Evolutionary conservation across 371 early-diverging fungal genomes (phyloP), one percentile per base, ranked within the genome.

Genomic region (Lichtheimia hyalospora): DNA sequence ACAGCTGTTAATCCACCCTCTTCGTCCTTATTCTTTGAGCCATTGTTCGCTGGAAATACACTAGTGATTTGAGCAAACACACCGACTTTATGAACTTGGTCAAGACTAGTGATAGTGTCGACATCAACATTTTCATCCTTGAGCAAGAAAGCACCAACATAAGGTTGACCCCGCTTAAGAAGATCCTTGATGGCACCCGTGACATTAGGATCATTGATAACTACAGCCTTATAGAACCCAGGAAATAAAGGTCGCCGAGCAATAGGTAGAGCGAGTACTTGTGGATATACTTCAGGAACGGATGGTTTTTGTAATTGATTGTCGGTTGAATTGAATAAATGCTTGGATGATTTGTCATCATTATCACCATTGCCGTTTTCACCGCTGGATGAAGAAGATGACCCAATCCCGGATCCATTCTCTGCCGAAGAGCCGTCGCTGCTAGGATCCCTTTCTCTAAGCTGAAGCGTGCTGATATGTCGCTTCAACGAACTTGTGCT

Each of bases 61-160:
- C 92, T 94, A 18, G 96, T 95, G 64, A 98, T 96, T 64, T 97
- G 96, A 28, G 96, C 94, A 82, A 98, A 96, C n/a, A 96, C 96
- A 55, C 98, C 98, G 16, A 95, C 89, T 15, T 75, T 75, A 68
- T 97, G 89, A 2, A 97, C 89, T 68, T 97, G 89, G 61, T 87
- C 75, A 48, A 92, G 67, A 58, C 68, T 69, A 0, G 85, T 84
- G 56, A 97, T 86, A 5, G 89, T 86, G 63, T 98, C 98, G 1
- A 88, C 82, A 56, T 95, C 96, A 52, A 85, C 68, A 13, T 90
- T 85, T 58, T 94, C 93, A 67, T 96, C 92, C 66, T 92, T 95
- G 12, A 95, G 79, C 66, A 97, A 75, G 70, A 97, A 95, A 5
- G 96, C 93, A 21, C 95, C 96, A 1, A 98, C 89, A 66, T 95